A percentile compares a stretch with the other conserved stretches of the same genome.
phyloP scores from a whole-genome alignment of 2,329 filamentous ascomycete species.

The Tricladium varicosporioides region DNA sequence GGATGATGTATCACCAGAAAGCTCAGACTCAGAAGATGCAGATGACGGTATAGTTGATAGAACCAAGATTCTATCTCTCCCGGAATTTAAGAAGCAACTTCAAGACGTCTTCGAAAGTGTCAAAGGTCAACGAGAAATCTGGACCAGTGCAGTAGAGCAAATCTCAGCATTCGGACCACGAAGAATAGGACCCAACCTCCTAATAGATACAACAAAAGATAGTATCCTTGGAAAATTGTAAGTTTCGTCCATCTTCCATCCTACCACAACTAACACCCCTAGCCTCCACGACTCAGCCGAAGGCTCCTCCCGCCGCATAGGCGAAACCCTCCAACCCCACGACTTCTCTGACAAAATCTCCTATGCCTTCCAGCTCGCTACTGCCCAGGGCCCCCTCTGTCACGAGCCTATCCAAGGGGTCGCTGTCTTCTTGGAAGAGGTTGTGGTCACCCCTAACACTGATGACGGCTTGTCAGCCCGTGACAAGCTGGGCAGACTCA shows the following conservation, averaged over 20 bases:
- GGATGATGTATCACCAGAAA: slow-evolving; percentile 24
- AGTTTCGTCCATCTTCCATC: slow-evolving; percentile 25
- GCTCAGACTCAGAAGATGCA: slow-evolving; percentile 38
- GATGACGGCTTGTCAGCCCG: slow-evolving; percentile 53
- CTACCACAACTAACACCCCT: slow-evolving; percentile 16
- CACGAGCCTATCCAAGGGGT: slow-evolving; percentile 91
- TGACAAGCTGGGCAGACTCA: slow-evolving; percentile 75
- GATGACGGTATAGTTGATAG: slow-evolving; percentile 57
- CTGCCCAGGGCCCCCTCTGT: slow-evolving; percentile 84
- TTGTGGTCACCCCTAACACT: slow-evolving; percentile 57
- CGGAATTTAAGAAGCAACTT: slow-evolving; percentile 77
- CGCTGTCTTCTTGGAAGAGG: slow-evolving; percentile 83
- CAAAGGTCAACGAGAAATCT: slow-evolving; percentile 72
- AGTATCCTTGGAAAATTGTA: slow-evolving; percentile 72
- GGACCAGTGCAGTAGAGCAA: slow-evolving; percentile 73
- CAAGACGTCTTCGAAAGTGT: slow-evolving; percentile 65
- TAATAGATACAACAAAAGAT: slow-evolving; percentile 77
- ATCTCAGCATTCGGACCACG: slow-evolving; percentile 90
- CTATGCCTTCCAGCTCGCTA: slow-evolving; percentile 93
- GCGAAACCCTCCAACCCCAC: slow-evolving; percentile 53
- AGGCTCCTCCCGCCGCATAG: slow-evolving; percentile 36
- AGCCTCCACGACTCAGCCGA: slow-evolving; percentile 31
- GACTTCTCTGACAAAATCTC: slow-evolving; percentile 87
- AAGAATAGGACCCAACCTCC: slow-evolving; percentile 80
- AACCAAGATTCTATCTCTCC: slow-evolving; percentile 61